These are phyloP conservation scores for Podospora sp. DNA, from an alignment of 495 filamentous ascomycete genomes.

Conservation along the genomic window DNA sequence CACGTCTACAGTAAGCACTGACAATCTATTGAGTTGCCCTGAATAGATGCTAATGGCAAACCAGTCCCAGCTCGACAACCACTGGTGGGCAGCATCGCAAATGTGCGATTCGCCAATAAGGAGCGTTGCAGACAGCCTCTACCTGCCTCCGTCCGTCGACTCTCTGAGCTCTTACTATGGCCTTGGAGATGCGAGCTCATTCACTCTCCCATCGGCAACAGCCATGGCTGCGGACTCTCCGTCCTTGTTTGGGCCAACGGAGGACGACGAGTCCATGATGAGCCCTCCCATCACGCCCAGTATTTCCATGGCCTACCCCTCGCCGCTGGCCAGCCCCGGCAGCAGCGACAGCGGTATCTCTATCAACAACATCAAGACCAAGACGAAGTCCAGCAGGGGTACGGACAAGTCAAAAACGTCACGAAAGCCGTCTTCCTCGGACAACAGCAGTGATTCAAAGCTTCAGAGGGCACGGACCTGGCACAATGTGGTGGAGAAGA, in stretches of 20 bases:
- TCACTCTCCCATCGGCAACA: neutral
- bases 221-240: neutral
- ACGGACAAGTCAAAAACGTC: neutral
- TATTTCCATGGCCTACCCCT: neutral
- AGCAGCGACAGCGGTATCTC: neutral
- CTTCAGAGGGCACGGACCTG: neutral
- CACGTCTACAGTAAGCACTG: neutral
- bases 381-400: neutral
- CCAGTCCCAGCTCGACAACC: neutral
- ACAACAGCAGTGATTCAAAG: neutral
- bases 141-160: neutral
- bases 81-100: neutral
- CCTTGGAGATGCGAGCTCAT: neutral
- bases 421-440: neutral
- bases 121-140: neutral
- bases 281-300: neutral
- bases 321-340: neutral
- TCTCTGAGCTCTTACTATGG: neutral
- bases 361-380: neutral
- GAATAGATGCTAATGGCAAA: neutral
- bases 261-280: neutral
- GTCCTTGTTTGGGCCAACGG: neutral
- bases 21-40: neutral
- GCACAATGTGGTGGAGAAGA: constrained; percentile 32
- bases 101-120: neutral